These are phyloP conservation scores for Neonectria hederae DNA, from an alignment of 2,329 filamentous ascomycete species.

Conservation along the genomic window DNA sequence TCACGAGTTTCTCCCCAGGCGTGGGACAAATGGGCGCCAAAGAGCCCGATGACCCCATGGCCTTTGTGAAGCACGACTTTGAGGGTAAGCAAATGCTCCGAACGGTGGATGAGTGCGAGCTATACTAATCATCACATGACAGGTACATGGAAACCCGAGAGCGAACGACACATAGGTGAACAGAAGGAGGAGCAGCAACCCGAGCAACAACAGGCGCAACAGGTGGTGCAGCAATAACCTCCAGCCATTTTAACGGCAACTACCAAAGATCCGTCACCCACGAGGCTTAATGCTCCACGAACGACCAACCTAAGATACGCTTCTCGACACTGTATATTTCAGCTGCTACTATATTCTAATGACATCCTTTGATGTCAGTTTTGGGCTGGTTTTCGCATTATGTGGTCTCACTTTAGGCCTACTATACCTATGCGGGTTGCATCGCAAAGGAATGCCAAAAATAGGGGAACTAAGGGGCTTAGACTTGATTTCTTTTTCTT, in stretches of 20 bases:
- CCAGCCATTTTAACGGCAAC: slow-evolving; percentile 7
- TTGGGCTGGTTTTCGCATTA: slow-evolving; percentile 36
- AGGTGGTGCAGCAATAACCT: slow-evolving; percentile 33
- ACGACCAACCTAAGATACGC: slow-evolving; percentile 39
- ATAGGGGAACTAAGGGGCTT: slow-evolving; percentile 24
- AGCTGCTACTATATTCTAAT: slow-evolving; percentile 41
- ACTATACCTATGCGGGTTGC: slow-evolving; percentile 28
- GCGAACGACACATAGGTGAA: slow-evolving; percentile 74
- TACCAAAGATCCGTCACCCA: slow-evolving; percentile 24
- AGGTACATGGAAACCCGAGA: slow-evolving; percentile 83
- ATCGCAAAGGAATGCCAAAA: slow-evolving; percentile 36
- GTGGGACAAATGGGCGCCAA: slow-evolving; percentile 92
- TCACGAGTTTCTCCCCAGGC: slow-evolving; percentile 96
- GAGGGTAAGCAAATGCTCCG: slow-evolving; percentile 70
- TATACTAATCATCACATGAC: slow-evolving; percentile 14
- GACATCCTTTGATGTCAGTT: slow-evolving; percentile 30
- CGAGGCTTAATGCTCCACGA: slow-evolving; percentile 39
- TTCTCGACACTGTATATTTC: slow-evolving; percentile 44
- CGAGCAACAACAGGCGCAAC: slow-evolving; percentile 33
- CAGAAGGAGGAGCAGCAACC: slow-evolving; percentile 30
- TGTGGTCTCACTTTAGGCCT: slow-evolving; percentile 21
- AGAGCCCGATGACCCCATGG: slow-evolving; percentile 91
- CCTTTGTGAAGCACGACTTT: slow-evolving; percentile 97
- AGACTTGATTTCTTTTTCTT: slow-evolving; percentile 23
- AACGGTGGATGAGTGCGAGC: background rate